Conservation (phyloP, 2,329 filamentous ascomycete species). For the Pyrenochaeta sp. region DNA sequence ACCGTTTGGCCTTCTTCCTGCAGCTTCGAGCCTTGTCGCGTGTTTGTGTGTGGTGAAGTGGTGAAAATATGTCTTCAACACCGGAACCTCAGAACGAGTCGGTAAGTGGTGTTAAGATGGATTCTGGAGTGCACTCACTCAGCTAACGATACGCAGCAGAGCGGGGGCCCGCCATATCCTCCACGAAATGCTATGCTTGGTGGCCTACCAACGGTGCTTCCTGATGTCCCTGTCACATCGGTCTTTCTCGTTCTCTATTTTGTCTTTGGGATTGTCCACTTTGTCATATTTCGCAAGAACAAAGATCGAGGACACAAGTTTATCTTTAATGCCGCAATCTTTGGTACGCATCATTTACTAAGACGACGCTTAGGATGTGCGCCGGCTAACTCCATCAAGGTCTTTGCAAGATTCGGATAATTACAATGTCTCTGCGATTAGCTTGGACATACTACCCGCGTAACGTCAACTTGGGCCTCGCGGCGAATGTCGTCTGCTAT, state of each 20-base stretch:
- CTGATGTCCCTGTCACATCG: slow-evolving; percentile 52
- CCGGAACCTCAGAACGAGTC: too few relatives aligned
- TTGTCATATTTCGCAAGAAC: slow-evolving; percentile 52
- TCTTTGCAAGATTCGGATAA: slow-evolving; percentile 54
- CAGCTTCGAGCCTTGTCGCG: slow-evolving; percentile 7
- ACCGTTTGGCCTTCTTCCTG: slow-evolving; percentile 14
- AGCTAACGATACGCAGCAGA: slow-evolving; percentile 16
- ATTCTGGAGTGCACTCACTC: too few relatives aligned
- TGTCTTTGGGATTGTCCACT: slow-evolving; percentile 49
- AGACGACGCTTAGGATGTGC: background rate
- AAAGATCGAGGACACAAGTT: slow-evolving; percentile 52
- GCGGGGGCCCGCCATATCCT: slow-evolving; percentile 38
- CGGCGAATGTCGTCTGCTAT: slow-evolving; percentile 73
- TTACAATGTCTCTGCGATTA: slow-evolving; percentile 53
- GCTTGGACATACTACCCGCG: slow-evolving; percentile 42
- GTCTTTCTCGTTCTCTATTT: slow-evolving; percentile 54
- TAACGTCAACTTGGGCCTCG: slow-evolving; percentile 61
- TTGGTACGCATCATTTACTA: slow-evolving; percentile 38
- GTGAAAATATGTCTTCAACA: slow-evolving; percentile 26
- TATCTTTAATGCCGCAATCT: slow-evolving; percentile 51
- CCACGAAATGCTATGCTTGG: slow-evolving; percentile 36
- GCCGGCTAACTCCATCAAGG: slow-evolving; percentile 34
- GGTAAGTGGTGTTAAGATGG: slow-evolving; percentile 10
- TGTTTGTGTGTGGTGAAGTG: too few relatives aligned
- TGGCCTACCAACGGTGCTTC: slow-evolving; percentile 35